Percentiles rank a stretch among this genome's conserved stretches.
phyloP scores from a whole-genome alignment of 2,329 filamentous ascomycete genomes.

The Apiospora koreana region DNA sequence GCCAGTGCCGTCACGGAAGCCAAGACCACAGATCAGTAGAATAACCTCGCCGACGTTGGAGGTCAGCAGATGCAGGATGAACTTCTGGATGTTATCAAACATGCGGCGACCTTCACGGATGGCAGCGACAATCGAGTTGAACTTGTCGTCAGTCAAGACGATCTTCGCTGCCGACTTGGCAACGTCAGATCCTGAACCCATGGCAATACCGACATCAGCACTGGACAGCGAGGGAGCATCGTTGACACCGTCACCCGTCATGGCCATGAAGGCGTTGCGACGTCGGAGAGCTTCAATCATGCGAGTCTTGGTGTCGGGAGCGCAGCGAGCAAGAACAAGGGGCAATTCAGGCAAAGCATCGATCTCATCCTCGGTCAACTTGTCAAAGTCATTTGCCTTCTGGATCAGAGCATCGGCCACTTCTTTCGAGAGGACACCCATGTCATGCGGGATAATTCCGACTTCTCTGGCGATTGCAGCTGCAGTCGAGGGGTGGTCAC shows the following conservation, averaged over 20 bases:
- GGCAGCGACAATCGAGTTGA: conserved; percentile 80
- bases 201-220: conserved; percentile 85
- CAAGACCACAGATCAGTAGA: conserved; percentile 77
- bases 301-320: conserved; percentile 82
- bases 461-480: conserved; percentile 78
- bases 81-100: conserved; percentile 89
- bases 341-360: conserved; percentile 75
- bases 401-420: conserved; percentile 72
- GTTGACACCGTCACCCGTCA: conserved; percentile 89
- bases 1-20: conserved; percentile 70
- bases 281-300: conserved; percentile 89
- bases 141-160: conserved; percentile 85
- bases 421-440: conserved; percentile 58
- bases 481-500: conserved; percentile 78
- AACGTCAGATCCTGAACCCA: conserved; percentile 86
- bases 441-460: conserved; percentile 70
- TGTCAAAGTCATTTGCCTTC: conserved; percentile 78
- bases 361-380: conserved; percentile 72
- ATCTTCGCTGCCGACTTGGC: conserved; percentile 82
- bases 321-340: conserved; percentile 80
- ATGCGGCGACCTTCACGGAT: conserved; percentile 82
- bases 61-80: conserved; percentile 76
- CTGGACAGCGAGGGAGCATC: conserved; percentile 80
- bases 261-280: conserved; percentile 74
- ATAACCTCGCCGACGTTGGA: conserved; percentile 85